Percentiles rank a stretch among this genome's conserved stretches.
These are phyloP conservation scores for Stipa capillata DNA, from an alignment of 176 grass and related monocot genomes.

Conservation along the genomic window DNA sequence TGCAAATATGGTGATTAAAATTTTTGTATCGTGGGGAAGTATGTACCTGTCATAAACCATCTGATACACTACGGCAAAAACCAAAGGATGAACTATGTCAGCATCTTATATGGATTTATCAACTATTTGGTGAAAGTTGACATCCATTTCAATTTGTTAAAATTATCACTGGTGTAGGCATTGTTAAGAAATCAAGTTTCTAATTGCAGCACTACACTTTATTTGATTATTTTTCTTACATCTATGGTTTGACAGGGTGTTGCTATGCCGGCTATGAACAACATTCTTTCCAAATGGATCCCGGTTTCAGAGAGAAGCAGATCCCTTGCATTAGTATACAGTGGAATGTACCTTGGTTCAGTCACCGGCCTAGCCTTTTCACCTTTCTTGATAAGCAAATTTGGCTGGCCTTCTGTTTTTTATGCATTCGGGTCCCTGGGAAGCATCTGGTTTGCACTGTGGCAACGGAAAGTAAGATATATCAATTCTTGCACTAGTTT, in stretches of 20 bases:
- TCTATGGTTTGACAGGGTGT: slow-evolving; percentile 62
- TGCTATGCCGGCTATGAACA: slow-evolving; percentile 98
- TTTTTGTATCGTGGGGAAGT: neutral
- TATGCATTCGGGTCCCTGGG: slow-evolving; percentile 90
- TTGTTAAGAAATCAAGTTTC: neutral
- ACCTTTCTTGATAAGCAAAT: slow-evolving; percentile 83
- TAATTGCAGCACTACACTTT: neutral
- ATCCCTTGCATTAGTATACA: slow-evolving; percentile 90
- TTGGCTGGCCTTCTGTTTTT: slow-evolving; percentile 96
- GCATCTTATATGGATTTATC: neutral
- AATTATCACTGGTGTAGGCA: neutral
- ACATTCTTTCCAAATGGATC: slow-evolving; percentile 93
- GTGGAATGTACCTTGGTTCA: slow-evolving; percentile 97
- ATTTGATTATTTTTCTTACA: neutral
- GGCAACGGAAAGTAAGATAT: slow-evolving; percentile 63
- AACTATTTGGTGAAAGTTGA: neutral
- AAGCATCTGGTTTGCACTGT: slow-evolving; percentile 79
- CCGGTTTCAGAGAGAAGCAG: slow-evolving; percentile 97
- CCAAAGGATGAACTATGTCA: neutral
- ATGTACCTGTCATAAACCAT: neutral
- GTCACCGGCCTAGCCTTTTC: slow-evolving; percentile 87
- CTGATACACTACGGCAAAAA: neutral
- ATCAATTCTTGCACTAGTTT: neutral
- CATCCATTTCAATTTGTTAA: neutral
- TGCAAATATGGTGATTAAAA: neutral